Evolutionary conservation across 192 early-diverging fungal genomes (phyloP), one percentile per base, ranked within the genome.

Genomic region (Hyaloraphidium curvatum): DNA sequence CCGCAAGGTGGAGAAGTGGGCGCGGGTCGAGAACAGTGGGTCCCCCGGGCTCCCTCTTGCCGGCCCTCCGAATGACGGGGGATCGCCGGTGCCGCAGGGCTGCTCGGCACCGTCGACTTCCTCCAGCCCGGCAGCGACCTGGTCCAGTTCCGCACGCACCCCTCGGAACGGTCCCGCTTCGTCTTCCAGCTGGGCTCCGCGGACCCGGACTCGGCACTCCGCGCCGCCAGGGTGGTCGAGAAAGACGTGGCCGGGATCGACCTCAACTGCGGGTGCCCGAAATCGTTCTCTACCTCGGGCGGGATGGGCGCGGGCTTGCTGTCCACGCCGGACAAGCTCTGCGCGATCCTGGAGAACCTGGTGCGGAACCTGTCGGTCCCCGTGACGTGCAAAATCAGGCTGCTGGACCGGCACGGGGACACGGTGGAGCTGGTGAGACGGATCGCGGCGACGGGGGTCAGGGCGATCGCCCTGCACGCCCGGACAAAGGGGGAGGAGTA

Each of bases 231-330:
- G 33, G 70, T 67, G 26, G 78, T 95, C 27, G 73, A 72, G 17
- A 62, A 78, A 25, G 91, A 98, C 69, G 84, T 89, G 1, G 68
- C 83, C 25, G 91, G 81, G 0, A 82, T 97, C 52, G 94, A 97
- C 64, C 59, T 98, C 43, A 98, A 98, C 68, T 98, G 94, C 63
- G 94, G 94, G 1, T 98, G 94, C 58, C 94, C 94, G 0, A 96
- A 94, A 58, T 75, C 78, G 57, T 98, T 98, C 56, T 98, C 94
- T 5, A 63, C 92, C 14, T 79, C 84, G 30, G 86, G 80, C 22
- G 85, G 88, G 28, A 96, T 96, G 91, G 94, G 91, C 16, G 84
- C 91, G 7, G 88, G 87, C 3, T 67, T 98, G 33, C 64, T 98
- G 52, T 66, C 78, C 13, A 71, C 90, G 31, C 92, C 88, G 3